Conservation (phyloP, 768 basidiomycete species). For the Hortiboletus flavorubellus region DNA sequence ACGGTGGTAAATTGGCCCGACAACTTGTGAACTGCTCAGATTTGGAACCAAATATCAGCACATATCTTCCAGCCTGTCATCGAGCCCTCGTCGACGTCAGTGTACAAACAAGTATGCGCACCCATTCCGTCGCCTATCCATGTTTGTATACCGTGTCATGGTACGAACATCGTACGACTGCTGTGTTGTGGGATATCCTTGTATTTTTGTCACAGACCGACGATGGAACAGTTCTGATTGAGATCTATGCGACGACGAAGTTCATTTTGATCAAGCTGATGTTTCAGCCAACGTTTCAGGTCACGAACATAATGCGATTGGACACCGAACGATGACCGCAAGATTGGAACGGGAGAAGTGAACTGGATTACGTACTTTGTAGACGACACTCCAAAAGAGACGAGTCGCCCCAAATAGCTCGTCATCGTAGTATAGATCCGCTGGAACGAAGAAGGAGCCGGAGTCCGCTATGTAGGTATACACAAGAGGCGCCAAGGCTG, state of each 20-base stretch:
- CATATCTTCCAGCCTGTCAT: not conserved
- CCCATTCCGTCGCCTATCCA: not conserved
- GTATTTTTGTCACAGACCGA: not conserved
- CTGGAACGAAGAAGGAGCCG: too few relatives aligned
- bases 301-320: not conserved
- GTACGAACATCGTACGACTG: not conserved
- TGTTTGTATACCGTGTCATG: not conserved
- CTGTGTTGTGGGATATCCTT: not conserved
- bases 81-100: not conserved
- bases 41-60: not conserved
- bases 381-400: not conserved
- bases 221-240: not conserved
- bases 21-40: not conserved
- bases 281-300: not conserved
- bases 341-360: not conserved
- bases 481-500: not conserved
- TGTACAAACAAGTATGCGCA: not conserved
- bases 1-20: too few relatives aligned
- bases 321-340: not conserved
- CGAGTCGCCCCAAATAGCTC: not conserved
- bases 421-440: not conserved
- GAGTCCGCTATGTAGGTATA: too few relatives aligned
- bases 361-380: not conserved
- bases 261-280: not conserved
- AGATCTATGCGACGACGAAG: not conserved